A percentile compares a stretch with the other conserved stretches of the same genome.
Conservation (phyloP, 2,329 filamentous ascomycete species). For the Sporothrix luriei region DNA sequence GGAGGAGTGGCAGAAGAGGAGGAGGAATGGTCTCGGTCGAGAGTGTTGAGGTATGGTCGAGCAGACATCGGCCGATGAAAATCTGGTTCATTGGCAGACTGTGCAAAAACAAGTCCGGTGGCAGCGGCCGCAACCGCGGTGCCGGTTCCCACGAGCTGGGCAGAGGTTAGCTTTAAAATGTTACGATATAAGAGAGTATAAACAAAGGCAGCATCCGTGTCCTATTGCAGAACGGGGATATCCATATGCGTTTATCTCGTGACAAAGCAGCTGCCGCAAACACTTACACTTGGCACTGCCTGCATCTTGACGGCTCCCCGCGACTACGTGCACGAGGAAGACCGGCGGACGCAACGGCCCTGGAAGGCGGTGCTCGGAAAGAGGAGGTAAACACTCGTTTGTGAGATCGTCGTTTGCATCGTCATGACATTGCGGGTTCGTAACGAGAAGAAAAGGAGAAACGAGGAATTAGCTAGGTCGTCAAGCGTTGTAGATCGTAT, state of each 20-base stretch:
- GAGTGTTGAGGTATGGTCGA: constrained; percentile 41
- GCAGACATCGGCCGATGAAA: constrained; percentile 37
- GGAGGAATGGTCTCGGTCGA: constrained; percentile 38
- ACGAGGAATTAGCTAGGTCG: not conserved
- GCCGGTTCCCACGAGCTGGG: constrained; percentile 63
- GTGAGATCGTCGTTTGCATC: constrained; percentile 45
- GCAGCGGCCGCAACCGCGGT: constrained; percentile 63
- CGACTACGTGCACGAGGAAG: constrained; percentile 32
- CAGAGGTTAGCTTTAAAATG: constrained; percentile 4
- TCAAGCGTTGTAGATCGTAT: constrained; percentile 6
- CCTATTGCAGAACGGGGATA: too few species aligned
- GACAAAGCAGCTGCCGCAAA: too few species aligned
- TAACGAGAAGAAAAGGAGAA: not conserved
- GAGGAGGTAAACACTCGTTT: constrained; percentile 42
- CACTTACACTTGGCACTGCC: constrained; percentile 53
- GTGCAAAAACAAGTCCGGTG: constrained; percentile 62
- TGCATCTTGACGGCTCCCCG: constrained; percentile 44
- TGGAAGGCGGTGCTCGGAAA: constrained; percentile 40
- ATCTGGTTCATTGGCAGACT: constrained; percentile 50
- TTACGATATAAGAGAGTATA: not conserved
- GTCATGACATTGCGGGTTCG: constrained; percentile 43
- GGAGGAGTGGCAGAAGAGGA: constrained; percentile 15
- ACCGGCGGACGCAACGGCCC: constrained; percentile 40
- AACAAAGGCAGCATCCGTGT: not conserved
- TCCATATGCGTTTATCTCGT: not conserved